Conservation (phyloP, 176 grass and related monocot genomes). For the Aegilops longissima region DNA sequence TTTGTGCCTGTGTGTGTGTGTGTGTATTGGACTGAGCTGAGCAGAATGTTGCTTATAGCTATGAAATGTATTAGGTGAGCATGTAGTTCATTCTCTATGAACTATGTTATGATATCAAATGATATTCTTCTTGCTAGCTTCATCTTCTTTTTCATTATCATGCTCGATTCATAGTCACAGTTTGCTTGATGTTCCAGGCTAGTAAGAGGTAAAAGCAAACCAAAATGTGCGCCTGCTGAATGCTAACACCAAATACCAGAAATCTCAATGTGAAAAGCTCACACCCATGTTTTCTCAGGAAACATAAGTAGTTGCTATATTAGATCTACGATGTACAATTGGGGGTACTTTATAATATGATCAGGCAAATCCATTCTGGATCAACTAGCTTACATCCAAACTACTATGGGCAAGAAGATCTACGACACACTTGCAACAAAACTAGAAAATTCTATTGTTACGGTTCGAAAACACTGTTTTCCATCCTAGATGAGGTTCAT, state of each 20-base stretch:
- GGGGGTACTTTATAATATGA: background rate
- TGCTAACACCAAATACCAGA: background rate
- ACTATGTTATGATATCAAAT: constrained; percentile 8
- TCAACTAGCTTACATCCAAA: constrained; percentile 10
- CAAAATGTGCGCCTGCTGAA: background rate
- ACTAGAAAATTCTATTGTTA: background rate
- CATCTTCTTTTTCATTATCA: background rate
- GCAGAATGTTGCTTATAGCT: constrained; percentile 27
- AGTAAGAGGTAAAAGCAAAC: background rate
- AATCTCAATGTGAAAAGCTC: background rate
- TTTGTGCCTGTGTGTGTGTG: constrained; percentile 3
- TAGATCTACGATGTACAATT: background rate
- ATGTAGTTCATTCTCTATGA: constrained; percentile 23
- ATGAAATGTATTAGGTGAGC: constrained; percentile 27
- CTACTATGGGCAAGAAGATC: background rate
- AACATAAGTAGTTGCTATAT: background rate
- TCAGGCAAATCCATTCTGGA: constrained; percentile 8
- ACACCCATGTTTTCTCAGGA: background rate
- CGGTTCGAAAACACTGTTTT: constrained; percentile 16
- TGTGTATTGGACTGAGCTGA: background rate
- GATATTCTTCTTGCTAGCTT: background rate
- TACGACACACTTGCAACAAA: background rate
- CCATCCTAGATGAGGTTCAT: background rate
- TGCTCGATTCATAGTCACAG: background rate
- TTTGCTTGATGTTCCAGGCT: background rate